Evolutionary conservation across 257 asterid genomes (phyloP).

Genomic region (Marsdenia floribunda): DNA sequence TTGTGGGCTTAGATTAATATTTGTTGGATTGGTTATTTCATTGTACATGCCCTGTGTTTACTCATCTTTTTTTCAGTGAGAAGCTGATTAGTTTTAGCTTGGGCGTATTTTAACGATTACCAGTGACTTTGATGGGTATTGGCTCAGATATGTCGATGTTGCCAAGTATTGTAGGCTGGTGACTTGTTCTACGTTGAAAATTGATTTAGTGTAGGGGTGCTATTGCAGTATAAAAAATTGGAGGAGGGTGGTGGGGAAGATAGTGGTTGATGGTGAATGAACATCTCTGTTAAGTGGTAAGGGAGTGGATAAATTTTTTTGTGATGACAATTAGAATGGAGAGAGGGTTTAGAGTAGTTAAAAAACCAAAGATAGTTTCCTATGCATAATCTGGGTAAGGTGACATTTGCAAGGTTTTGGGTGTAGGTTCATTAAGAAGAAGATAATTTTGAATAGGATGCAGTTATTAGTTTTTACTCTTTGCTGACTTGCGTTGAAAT

Average conservation of each 20-base stretch:
- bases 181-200: neutral
- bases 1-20: neutral
- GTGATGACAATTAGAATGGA: neutral
- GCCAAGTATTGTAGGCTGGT: neutral
- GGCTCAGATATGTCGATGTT: neutral
- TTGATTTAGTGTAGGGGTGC: neutral
- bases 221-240: neutral
- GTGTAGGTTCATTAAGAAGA: neutral
- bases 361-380: neutral
- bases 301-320: too few relatives aligned
- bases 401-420: neutral
- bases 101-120: neutral
- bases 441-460: neutral
- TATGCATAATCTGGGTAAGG: neutral
- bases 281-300: neutral
- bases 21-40: neutral
- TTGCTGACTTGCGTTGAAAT: neutral
- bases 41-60: neutral
- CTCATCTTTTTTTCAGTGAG: too few relatives aligned
- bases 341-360: neutral
- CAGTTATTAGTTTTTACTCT: neutral
- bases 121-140: neutral
- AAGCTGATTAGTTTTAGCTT: too few relatives aligned
- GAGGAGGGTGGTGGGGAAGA: neutral
- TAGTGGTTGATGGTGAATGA: neutral